phyloP scores from a whole-genome alignment of 1,284 basidiomycete species.

The Cystobasidium slooffiae region DNA sequence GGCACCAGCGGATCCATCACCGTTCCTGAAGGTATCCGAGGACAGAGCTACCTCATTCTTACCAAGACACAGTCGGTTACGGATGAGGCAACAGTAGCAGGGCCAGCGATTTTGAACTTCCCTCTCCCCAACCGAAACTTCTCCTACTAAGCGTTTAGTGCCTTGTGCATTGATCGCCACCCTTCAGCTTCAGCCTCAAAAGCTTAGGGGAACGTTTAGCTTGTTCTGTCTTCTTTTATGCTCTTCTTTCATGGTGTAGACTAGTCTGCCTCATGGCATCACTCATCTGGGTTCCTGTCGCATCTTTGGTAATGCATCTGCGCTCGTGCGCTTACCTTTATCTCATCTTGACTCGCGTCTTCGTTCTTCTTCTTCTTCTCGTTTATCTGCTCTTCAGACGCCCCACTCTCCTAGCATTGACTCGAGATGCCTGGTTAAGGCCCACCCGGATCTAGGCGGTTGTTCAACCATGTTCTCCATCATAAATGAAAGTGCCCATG shows the following conservation, averaged over 20 bases:
- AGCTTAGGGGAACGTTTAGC: neutral
- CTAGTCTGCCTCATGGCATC: neutral
- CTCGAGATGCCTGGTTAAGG: too few relatives aligned
- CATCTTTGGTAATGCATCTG: neutral
- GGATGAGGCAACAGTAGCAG: constrained; percentile 61
- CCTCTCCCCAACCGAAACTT: constrained; percentile 23
- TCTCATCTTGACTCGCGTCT: too few relatives aligned
- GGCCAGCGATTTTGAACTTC: constrained; percentile 59
- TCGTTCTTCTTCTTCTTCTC: too few relatives aligned
- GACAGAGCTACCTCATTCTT: constrained; percentile 46
- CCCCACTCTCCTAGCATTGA: too few relatives aligned
- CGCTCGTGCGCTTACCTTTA: neutral
- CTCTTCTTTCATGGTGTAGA: neutral
- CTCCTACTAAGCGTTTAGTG: constrained; percentile 13
- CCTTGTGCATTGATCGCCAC: neutral
- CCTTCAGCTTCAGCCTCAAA: too few relatives aligned
- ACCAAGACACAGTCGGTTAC: constrained; percentile 54
- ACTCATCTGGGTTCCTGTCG: neutral
- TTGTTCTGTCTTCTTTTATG: neutral
- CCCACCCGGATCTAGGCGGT: too few relatives aligned
- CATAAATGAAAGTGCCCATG: too few relatives aligned
- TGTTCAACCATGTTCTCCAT: too few relatives aligned
- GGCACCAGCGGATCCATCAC: constrained; percentile 45
- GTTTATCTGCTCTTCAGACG: too few relatives aligned
- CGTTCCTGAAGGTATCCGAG: constrained; percentile 8